phyloP scores from a whole-genome alignment of 345 rosid genomes.

The Moringa oleifera region DNA sequence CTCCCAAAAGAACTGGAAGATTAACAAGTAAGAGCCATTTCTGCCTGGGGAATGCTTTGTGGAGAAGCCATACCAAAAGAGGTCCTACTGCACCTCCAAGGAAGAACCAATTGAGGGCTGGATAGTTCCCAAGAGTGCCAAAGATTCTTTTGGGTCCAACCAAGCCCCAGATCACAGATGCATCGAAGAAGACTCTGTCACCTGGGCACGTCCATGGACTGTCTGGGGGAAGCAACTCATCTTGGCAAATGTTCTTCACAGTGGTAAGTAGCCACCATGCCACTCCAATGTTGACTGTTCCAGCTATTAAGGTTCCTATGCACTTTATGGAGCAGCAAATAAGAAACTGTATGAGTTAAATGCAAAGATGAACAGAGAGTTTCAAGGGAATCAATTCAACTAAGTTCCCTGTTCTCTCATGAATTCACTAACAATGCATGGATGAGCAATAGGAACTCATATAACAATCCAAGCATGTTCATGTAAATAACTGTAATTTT shows the following conservation, averaged over 20 bases:
- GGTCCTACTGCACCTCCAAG: constrained; percentile 50
- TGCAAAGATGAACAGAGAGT: no score
- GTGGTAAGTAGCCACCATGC: constrained; percentile 47
- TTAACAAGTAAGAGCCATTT: constrained; percentile 47
- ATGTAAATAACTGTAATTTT: no score
- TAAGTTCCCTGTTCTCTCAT: no score
- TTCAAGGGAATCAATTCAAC: no score
- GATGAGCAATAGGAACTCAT: no score
- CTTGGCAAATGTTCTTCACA: constrained; percentile 48
- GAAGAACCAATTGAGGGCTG: constrained; percentile 58
- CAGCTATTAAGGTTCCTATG: constrained; percentile 47
- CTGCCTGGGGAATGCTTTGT: constrained; percentile 36
- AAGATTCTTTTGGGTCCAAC: constrained; percentile 54
- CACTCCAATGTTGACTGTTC: constrained; percentile 42
- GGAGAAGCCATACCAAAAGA: constrained; percentile 34
- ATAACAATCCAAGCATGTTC: no score
- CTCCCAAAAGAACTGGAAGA: constrained; percentile 46
- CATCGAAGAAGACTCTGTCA: constrained; percentile 53
- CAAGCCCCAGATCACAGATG: constrained; percentile 56
- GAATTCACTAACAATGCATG: no score
- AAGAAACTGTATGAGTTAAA: not conserved
- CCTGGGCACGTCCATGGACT: constrained; percentile 62
- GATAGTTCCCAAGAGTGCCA: constrained; percentile 38
- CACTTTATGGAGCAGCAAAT: constrained; percentile 16
- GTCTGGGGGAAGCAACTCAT: constrained; percentile 42